A percentile compares a stretch with the other conserved stretches of the same genome.
phyloP scores from a whole-genome alignment of 768 basidiomycete genomes.

The Mrakia blollopis region DNA sequence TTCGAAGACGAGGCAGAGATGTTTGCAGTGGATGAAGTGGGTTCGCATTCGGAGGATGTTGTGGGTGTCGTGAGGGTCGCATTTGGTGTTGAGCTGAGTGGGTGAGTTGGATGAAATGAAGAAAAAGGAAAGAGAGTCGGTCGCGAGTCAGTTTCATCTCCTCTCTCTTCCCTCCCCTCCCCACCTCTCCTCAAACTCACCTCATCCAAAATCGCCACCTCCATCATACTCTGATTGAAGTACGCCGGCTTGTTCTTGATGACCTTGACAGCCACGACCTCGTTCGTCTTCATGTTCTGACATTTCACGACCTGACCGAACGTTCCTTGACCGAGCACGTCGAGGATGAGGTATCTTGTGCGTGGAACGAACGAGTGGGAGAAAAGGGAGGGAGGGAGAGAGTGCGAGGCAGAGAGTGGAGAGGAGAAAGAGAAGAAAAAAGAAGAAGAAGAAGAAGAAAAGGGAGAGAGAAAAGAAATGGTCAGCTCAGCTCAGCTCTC shows the following conservation, averaged over 20 bases:
- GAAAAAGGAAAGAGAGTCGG: neutral
- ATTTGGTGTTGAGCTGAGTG: slow-evolving; percentile 82
- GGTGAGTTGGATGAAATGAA: neutral
- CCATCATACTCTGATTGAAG: slow-evolving; percentile 99
- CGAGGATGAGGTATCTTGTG: slow-evolving; percentile 84
- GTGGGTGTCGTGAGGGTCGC: slow-evolving; percentile 90
- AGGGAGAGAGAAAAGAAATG: neutral
- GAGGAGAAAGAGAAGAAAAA: neutral
- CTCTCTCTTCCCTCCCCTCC: no score
- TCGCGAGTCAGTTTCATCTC: neutral
- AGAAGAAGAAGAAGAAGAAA: no score
- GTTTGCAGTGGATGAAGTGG: slow-evolving; percentile 92
- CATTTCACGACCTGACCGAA: slow-evolving; percentile 99
- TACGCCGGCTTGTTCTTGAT: slow-evolving; percentile 99
- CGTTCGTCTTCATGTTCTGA: slow-evolving; percentile 98
- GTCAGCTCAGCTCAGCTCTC: neutral
- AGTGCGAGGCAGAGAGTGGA: neutral
- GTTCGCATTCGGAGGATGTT: slow-evolving; percentile 93
- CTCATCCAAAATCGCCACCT: slow-evolving; percentile 93
- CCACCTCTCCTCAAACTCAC: slow-evolving; percentile 50
- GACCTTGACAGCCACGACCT: slow-evolving; percentile 97
- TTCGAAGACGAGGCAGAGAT: slow-evolving; percentile 97
- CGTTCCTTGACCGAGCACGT: slow-evolving; percentile 96
- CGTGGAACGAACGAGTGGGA: neutral
- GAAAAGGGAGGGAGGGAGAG: neutral